Evolutionary conservation across 352 stramenopile species (phyloP), one percentile per base, ranked within the genome.

Genomic region (Synura sp.): DNA sequence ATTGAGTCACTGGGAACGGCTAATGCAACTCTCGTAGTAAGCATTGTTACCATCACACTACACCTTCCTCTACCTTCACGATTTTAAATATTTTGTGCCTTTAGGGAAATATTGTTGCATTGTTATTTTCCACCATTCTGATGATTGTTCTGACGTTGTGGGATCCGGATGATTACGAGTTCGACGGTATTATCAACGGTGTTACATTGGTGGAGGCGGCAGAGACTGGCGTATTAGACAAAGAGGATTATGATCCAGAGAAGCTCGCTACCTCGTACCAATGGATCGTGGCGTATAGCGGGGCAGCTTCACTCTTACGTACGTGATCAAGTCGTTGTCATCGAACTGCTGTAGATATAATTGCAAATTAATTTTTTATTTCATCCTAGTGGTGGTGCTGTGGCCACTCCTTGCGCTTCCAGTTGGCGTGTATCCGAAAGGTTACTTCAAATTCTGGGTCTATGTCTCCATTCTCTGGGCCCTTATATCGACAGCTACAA

Each of bases 381-480:
- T n/a, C n/a, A n/a, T n/a, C n/a, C n/a, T n/a, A n/a, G n/a, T n/a
- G n/a, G n/a, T n/a, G n/a, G n/a, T n/a, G n/a, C n/a, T n/a, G n/a
- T n/a, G n/a, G n/a, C n/a, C n/a, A n/a, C n/a, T 92, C 59, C 81
- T 91, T 17, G 92, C 87, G 1, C 79, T 92, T 42, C 88, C 89
- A 25, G 88, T 87, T 3, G 85, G 87, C 29, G 84, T 90, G 0
- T 93, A 92, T 75, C 86, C 85, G 31, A 81, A 88, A 77, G 73
- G 36, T 22, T 93, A 92, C 83, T 93, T 92, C 80, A 79, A 84
- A 19, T 92, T 92, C 80, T 93, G 88, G 88, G 88, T 93, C 34
- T 84, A 88, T 29, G 78, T 93, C 15, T 84, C 85, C 41, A 88
- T 91, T 69, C 78, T 83, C n/a, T 93, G 89, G 89, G 89, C 87